Evolutionary conservation across 169 alveolate species (phyloP), one percentile per base, ranked within the genome.

Genomic region (Eimeria acervulina): DNA sequence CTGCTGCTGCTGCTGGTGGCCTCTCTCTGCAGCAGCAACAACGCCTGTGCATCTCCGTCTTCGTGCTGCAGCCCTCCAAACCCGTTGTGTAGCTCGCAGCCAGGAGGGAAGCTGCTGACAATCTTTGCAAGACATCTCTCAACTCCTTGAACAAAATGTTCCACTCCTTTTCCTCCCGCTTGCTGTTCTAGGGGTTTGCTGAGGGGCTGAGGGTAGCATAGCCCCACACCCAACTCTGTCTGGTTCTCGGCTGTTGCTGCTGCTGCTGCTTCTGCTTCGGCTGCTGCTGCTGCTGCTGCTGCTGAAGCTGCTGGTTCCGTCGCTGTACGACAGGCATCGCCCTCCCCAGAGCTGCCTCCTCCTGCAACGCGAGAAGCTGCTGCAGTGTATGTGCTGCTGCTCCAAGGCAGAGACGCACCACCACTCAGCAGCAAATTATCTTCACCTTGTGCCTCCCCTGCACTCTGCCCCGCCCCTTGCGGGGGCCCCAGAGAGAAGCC

Each of bases 61-160:
- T 72, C 61, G 17, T 31, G 63, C 95, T 90, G 59, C 36, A 92
- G 72, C 15, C 84, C 55, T 40, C 95, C 95, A 51, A 76, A 92
- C 19, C 95, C 95, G 47, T 92, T 92, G 42, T 92, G 95, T 1
- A 92, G 95, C 36, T 92, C 95, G 5, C 61, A 47, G 12, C 92
- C 83, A 19, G 84, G 55, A 0, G 91, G 91, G 72, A 92, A 92
- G 72, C 66, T 2, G 21, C 42, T 70, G 7, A 92, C 52, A 1
- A 92, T 61, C 13, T 80, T 63, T 17, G 44, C 28, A 17, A 92
- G 36, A 90, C 95, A 85, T 13, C 80, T 85, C 80, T 85, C 80
- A 17, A 85, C 81, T 15, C 80, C 93, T 63, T 85, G 51, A 28
- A 85, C 81, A n/a, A 61, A 85, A 0, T 28, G 81, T n/a, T 85